Evolutionary conservation across 345 rosid species (phyloP).

Genomic region (Aethionema arabicum): DNA sequence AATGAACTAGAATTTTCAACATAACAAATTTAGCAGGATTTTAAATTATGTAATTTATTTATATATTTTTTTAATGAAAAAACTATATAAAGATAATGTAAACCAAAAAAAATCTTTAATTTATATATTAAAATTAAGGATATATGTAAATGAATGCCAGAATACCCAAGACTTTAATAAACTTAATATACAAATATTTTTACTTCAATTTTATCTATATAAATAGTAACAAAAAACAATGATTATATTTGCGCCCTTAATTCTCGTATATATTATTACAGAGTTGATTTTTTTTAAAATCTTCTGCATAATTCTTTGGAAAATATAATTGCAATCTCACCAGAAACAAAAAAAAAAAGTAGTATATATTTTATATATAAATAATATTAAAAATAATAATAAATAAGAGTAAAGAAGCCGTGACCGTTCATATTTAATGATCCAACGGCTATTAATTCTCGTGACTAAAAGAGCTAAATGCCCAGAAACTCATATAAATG

Average conservation of each 20-base stretch:
- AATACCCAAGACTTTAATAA: too few relatives aligned
- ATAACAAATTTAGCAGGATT: not conserved
- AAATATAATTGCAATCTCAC: too few relatives aligned
- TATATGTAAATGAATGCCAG: not conserved
- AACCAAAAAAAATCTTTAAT: not conserved
- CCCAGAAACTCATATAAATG: constrained; percentile 30
- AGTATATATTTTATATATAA: not conserved
- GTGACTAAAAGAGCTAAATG: not conserved
- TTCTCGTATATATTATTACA: too few relatives aligned
- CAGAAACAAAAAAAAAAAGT: too few relatives aligned
- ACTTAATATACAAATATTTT: too few relatives aligned
- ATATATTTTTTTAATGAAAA: too few relatives aligned
- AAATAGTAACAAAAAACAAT: too few relatives aligned
- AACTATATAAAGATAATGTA: not conserved
- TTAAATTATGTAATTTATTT: too few relatives aligned
- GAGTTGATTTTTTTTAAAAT: too few relatives aligned
- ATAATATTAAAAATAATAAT: constrained; percentile 3
- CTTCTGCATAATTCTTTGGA: too few relatives aligned
- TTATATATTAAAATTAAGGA: not conserved
- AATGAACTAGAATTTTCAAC: not conserved
- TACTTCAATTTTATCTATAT: too few relatives aligned
- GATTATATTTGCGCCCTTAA: too few relatives aligned
- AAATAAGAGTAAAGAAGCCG: not conserved
- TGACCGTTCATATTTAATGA: constrained; percentile 32
- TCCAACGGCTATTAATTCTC: constrained; percentile 34